Conservation (phyloP, 352 stramenopile species). For the Phytophthora agathidicida region DNA sequence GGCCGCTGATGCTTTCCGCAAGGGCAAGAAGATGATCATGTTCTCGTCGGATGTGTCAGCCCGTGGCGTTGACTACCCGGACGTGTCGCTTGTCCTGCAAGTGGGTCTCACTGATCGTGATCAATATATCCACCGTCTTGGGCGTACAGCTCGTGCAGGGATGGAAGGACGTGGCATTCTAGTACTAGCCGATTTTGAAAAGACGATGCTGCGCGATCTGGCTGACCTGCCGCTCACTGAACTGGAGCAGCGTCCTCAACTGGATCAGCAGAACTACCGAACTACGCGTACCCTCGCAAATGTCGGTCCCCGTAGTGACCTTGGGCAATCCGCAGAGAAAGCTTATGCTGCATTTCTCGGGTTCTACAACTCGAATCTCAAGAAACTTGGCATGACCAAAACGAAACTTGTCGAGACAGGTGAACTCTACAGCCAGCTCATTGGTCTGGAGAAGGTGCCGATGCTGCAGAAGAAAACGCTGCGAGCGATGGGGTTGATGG, state of each 20-base stretch:
- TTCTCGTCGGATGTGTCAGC: slow-evolving; percentile 97
- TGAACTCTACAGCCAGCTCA: slow-evolving; percentile 64
- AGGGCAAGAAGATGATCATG: slow-evolving; percentile 85
- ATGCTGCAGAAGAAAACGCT: slow-evolving; percentile 84
- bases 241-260: slow-evolving; percentile 26
- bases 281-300: slow-evolving; percentile 41
- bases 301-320: slow-evolving; percentile 44
- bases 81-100: slow-evolving; percentile 91
- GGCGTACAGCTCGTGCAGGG: slow-evolving; percentile 91
- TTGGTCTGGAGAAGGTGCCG: slow-evolving; percentile 71
- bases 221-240: slow-evolving; percentile 67
- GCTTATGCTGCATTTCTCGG: slow-evolving; percentile 95
- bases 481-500: slow-evolving; percentile 84
- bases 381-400: slow-evolving; percentile 58
- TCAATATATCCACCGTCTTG: slow-evolving; percentile 96
- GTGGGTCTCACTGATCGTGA: slow-evolving; percentile 87
- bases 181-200: slow-evolving; percentile 89
- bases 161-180: slow-evolving; percentile 86
- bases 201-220: slow-evolving; percentile 71
- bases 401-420: slow-evolving; percentile 73
- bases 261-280: slow-evolving; percentile 31
- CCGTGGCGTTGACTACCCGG: slow-evolving; percentile 95
- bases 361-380: slow-evolving; percentile 93
- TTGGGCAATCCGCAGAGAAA: slow-evolving; percentile 76
- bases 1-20: slow-evolving; percentile 89